These are phyloP conservation scores for Termitomyces sp. DNA, from an alignment of 768 basidiomycete species.

Conservation along the genomic window DNA sequence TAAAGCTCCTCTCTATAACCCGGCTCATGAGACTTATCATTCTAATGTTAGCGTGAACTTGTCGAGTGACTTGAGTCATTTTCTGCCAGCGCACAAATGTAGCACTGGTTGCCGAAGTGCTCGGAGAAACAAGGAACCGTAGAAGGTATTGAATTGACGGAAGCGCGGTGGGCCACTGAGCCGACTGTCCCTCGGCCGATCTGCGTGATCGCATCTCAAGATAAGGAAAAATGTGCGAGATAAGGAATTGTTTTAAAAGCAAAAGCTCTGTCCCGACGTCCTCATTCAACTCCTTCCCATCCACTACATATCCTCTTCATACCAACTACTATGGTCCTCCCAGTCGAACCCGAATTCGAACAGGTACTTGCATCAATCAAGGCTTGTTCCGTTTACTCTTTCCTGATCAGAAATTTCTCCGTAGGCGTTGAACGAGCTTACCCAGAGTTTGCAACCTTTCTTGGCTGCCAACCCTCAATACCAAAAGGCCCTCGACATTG, in stretches of 20 bases:
- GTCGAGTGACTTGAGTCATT: not conserved
- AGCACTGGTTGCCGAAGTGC: not conserved
- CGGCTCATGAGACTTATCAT: not conserved
- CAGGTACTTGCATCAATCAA: conserved; percentile 35
- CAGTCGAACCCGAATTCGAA: conserved; percentile 67
- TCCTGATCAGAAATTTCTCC: not conserved
- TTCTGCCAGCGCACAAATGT: not conserved
- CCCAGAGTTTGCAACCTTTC: conserved; percentile 58
- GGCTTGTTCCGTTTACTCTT: not conserved
- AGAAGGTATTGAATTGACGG: not conserved
- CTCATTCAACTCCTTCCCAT: not conserved
- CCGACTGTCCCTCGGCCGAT: not conserved
- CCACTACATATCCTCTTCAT: not conserved
- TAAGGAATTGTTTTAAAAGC: conserved; percentile 1
- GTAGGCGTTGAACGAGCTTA: conserved; percentile 66
- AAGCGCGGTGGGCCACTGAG: not conserved
- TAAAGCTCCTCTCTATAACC: not conserved
- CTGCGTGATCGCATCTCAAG: not conserved
- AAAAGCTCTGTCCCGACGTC: not conserved
- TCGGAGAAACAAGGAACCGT: not conserved
- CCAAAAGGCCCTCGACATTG: conserved; percentile 61
- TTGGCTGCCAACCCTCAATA: conserved; percentile 65
- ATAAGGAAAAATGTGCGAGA: not conserved
- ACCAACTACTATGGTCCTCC: conserved; percentile 32
- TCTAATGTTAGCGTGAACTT: not conserved